phyloP scores from a whole-genome alignment of 495 filamentous ascomycete species.

The Aspergillus avenaceus region DNA sequence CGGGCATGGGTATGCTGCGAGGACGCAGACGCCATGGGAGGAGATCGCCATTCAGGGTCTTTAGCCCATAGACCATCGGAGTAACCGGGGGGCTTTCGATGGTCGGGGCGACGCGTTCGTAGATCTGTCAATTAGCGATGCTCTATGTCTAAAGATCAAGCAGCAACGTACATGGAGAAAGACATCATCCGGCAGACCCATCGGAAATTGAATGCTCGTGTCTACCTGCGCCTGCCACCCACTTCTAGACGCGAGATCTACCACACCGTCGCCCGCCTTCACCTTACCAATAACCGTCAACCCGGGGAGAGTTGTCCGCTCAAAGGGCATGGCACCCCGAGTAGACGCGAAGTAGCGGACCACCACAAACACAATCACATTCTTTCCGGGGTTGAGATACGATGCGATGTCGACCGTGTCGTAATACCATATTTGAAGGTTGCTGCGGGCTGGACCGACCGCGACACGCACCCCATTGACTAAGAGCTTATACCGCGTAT shows the following conservation, averaged over 20 bases:
- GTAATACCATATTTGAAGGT: slow-evolving; percentile 36
- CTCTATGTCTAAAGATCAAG: neutral
- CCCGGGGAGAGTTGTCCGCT: slow-evolving; percentile 27
- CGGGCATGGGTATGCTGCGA: slow-evolving; percentile 31
- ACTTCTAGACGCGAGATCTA: slow-evolving; percentile 19
- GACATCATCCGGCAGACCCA: slow-evolving; percentile 30
- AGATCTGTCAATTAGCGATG: slow-evolving; percentile 21
- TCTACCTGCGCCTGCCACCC: slow-evolving; percentile 24
- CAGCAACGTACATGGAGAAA: slow-evolving; percentile 34
- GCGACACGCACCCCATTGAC: slow-evolving; percentile 31
- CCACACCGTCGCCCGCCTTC: slow-evolving; percentile 8
- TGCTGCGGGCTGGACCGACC: slow-evolving; percentile 30
- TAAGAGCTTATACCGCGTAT: slow-evolving; percentile 36
- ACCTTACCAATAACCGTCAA: slow-evolving; percentile 29
- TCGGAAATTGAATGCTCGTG: slow-evolving; percentile 27
- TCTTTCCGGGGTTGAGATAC: slow-evolving; percentile 21
- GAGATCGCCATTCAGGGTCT: slow-evolving; percentile 32
- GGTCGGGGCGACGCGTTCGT: slow-evolving; percentile 26
- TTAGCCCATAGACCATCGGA: slow-evolving; percentile 25
- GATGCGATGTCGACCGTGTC: slow-evolving; percentile 34
- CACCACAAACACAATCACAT: slow-evolving; percentile 28
- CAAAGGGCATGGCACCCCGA: slow-evolving; percentile 32
- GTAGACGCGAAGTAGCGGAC: slow-evolving; percentile 28
- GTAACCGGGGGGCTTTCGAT: neutral
- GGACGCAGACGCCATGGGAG: slow-evolving; percentile 30